Base-by-base conservation (phyloP, 805 yeast genomes). In the Vanderwaltozyma verrucispora region DNA sequence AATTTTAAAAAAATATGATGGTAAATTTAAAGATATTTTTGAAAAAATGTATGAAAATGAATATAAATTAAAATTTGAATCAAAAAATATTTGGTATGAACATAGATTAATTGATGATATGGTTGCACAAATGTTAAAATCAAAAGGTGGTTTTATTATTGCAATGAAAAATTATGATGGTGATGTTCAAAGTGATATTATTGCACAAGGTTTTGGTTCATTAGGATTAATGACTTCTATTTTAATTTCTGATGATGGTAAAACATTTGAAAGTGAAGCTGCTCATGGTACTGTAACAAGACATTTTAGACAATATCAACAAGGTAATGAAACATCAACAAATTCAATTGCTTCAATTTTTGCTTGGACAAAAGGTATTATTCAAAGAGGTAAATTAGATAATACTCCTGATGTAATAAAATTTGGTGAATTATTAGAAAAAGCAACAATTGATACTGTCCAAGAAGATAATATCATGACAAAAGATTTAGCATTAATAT, bases 221-320 rank as follows among this genome's bases (percentile, higher is more conserved):
- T 71, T 89, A 48, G 97, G 97, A 30, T 73, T 89, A 51, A 89
- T 89, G 97, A 87, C 97, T 24, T 89, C 97, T 3, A 95, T 86
- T n/a, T 74, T 89, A 50, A 76, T 87, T 56, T 78, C 96, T n/a
- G 94, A 96, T 35, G 96, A 89, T 63, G 96, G 96, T 19, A 84
- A 83, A 68, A 80, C 95, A 12, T 88, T 85, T 61, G 96, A 89
- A 69, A 69, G 87, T 38, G 97, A 89, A 70, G 97, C 97, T 42
- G 97, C 97, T n/a, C 97, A 89, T 62, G 97, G 97, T 40, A 89
- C 97, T 12, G 97, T 89, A 51, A 89, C 96, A 33, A 83, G 97
- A 68, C 97, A 89, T 63, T 89, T 73, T 69, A 82, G 96, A 69
- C 92, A 80, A 65, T 86, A 85, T 65, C 96, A 89, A 68, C 84